Percentiles rank a stretch among this genome's conserved stretches.
Evolutionary conservation across 768 basidiomycete genomes (phyloP).

Genomic region (Lentinus brumalis): DNA sequence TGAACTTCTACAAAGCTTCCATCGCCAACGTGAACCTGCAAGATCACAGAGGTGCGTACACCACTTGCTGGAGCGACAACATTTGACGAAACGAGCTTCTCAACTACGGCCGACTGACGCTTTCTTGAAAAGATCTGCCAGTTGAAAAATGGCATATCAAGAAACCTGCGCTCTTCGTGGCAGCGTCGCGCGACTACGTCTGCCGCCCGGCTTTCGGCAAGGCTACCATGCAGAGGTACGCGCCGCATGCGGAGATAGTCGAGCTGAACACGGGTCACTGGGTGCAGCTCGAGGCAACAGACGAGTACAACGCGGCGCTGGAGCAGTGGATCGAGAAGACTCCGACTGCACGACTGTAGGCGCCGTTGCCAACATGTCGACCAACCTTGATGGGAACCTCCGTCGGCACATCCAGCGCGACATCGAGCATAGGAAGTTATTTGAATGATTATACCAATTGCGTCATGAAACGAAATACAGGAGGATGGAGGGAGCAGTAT

Average conservation of each 20-base stretch:
- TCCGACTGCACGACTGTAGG: not conserved
- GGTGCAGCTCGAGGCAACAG: slow-evolving; percentile 35
- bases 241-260: slow-evolving; percentile 30
- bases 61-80: not conserved
- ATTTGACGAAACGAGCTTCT: too few species aligned
- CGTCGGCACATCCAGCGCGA: too few species aligned
- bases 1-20: slow-evolving; percentile 38
- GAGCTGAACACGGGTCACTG: slow-evolving; percentile 44
- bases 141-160: slow-evolving; percentile 28
- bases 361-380: not conserved
- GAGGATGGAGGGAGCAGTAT: too few species aligned
- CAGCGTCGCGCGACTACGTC: slow-evolving; percentile 36
- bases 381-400: too few species aligned
- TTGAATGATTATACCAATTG: too few species aligned
- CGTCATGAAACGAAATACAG: too few species aligned
- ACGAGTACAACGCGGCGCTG: slow-evolving; percentile 36
- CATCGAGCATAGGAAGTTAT: not conserved
- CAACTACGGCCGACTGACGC: too few species aligned
- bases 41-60: slow-evolving; percentile 29
- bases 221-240: slow-evolving; percentile 26
- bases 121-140: not conserved
- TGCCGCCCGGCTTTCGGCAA: slow-evolving; percentile 27
- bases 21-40: slow-evolving; percentile 26
- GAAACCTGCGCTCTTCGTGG: slow-evolving; percentile 40
- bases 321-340: slow-evolving; percentile 31